Evolutionary conservation across 83 land plant genomes (phyloP), one percentile per base, ranked within the genome.

Genomic region (Diphasiastrum complanatum): DNA sequence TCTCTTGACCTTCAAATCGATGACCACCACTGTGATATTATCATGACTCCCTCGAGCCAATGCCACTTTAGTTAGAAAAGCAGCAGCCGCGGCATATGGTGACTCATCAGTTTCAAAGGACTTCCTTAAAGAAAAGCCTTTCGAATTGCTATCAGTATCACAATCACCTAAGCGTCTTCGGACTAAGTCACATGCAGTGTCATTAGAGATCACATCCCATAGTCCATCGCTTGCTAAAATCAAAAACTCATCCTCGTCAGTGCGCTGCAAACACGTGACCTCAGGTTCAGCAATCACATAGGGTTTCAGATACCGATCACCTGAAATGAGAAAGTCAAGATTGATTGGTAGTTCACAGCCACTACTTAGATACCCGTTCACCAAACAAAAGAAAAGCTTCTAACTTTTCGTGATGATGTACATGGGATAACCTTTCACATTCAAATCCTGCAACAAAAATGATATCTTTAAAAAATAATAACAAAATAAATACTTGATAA

Each of bases 181-280:
- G 4, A 75, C 91, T 14, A 86, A 69, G 0, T 79, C 80, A 53
- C 87, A 83, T 2, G 87, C 91, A 12, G 52, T 66, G 45, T 80
- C 84, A 43, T 86, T 86, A 2, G 80, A 53, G 61, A 86, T 71
- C 70, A 86, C 91, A 64, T 86, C 91, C 87, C 87, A 86, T 62
- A 86, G 66, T 14, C 91, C 91, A 64, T 86, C 91, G 51, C 82
- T 86, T 12, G 87, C 91, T 41, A 86, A 33, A 16, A 86, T 83
- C 51, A 86, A 45, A 38, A 79, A 86, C 34, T 83, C 84, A 59
- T 83, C 91, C 18, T 61, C 84, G 37, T 69, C 71, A 33, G 57
- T 63, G 40, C 87, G 62, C 22, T 66, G 75, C 45, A 78, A 78
- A 5, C 81, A 51, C 37, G 80, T 86, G 61, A 86, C 76, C 64